A percentile compares a stretch with the other conserved stretches of the same genome.
phyloP scores from a whole-genome alignment of 1,284 basidiomycete species.

The Cystobasidiaceae sp. region DNA sequence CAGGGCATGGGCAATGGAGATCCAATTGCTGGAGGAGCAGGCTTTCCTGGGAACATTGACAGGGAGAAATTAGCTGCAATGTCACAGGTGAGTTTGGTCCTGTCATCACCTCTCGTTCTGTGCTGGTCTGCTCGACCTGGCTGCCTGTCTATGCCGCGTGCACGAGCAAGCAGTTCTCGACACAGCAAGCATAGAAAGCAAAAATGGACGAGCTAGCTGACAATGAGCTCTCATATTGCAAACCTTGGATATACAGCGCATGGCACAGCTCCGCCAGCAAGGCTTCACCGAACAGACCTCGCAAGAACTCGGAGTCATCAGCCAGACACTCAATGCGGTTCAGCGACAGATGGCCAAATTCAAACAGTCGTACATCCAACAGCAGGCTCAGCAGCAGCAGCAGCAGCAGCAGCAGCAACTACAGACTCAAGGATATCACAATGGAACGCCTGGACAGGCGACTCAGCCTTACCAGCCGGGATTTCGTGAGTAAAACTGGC shows the following conservation, averaged over 20 bases:
- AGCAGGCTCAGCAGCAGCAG: conserved; percentile 41
- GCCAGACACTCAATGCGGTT: conserved; percentile 45
- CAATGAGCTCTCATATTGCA: no score
- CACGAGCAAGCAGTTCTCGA: no score
- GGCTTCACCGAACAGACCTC: conserved; percentile 47
- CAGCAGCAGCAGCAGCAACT: conserved; percentile 42
- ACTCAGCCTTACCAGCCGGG: neutral
- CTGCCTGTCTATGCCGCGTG: no score
- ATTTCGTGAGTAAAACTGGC: no score
- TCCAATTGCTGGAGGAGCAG: neutral
- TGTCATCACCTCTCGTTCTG: no score
- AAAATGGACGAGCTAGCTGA: no score
- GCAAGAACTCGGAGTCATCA: conserved; percentile 46
- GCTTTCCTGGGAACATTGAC: conserved; percentile 4
- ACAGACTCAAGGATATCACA: conserved; percentile 38
- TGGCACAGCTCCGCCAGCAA: conserved; percentile 46
- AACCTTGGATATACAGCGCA: no score
- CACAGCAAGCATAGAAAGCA: no score
- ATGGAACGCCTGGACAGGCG: no score
- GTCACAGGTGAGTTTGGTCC: neutral
- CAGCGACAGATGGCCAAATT: conserved; percentile 35
- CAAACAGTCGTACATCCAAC: conserved; percentile 37
- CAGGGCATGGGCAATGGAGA: neutral
- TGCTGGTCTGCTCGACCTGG: no score
- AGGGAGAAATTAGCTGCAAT: conserved; percentile 18